Base-by-base conservation (phyloP, 2,329 filamentous ascomycete species). In the Ascochyta rabiei region DNA sequence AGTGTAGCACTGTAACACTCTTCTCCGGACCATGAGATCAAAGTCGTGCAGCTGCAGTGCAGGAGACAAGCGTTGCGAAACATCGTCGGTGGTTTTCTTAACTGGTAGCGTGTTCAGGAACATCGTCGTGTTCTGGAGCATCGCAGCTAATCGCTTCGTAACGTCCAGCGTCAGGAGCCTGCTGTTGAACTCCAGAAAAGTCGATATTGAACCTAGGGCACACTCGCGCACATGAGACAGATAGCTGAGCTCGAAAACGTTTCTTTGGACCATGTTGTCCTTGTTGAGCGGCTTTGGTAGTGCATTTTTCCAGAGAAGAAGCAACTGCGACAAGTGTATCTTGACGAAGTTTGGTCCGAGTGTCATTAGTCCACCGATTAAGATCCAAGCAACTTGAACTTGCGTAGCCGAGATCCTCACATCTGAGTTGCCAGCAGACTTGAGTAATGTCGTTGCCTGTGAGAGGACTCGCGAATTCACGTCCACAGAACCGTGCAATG, bases 261-360 rank as follows among this genome's bases (percentile, higher is more conserved):
- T 93, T 48, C 93, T 86, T 59, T 93, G 87, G 0, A 89, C 86
- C 45, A 91, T 91, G 63, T 95, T 96, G 63, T 98, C 93, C 73
- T 92, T 96, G 30, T 91, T 88, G n/a, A 98, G 77, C 6, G 96
- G 93, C 69, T 96, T 96, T 0, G 96, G 93, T 10, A 99, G 82
- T 0, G 95, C 93, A 74, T 98, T 99, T 76, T 96, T 96, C 95
- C 95, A 99, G 6, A 99, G 80, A 8, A 99, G 80, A 51, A 99
- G 86, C 19, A 99, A 82, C 70, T 99, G 95, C 2, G 93, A 93
- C 7, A 99, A 83, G 75, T 99, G 95, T 21, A 98, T 98, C 77
- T 99, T 99, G 75, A 98, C 93, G 74, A 99, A 99, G 74, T 96
- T 98, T 4, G 95, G 93, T 0, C 95, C 95, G 0, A 99, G 83